Conservation (phyloP, 345 rosid genomes). For the Gossypium stocksii region DNA sequence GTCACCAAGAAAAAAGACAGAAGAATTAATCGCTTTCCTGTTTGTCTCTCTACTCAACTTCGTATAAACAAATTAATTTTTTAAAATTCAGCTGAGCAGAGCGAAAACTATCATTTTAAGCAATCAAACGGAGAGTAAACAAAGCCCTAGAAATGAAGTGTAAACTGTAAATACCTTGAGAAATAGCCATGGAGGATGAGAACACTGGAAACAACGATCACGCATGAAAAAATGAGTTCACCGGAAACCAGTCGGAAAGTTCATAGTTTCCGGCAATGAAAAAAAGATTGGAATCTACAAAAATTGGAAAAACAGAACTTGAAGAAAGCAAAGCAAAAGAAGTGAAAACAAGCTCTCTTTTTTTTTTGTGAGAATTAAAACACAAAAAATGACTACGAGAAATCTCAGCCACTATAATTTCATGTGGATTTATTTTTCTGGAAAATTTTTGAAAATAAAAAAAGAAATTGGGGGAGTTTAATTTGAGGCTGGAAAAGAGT, state of each 20-base stretch:
- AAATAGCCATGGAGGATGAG: slow-evolving; percentile 32
- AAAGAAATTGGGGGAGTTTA: slow-evolving; percentile 9
- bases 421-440: slow-evolving; percentile 27
- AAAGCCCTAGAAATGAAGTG: slow-evolving; percentile 9
- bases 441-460: background rate
- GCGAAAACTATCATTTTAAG: background rate
- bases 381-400: slow-evolving; percentile 36
- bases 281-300: slow-evolving; percentile 28
- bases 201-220: slow-evolving; percentile 25
- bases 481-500: slow-evolving; percentile 51
- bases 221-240: slow-evolving; percentile 27
- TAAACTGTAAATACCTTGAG: slow-evolving; percentile 31
- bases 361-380: slow-evolving; percentile 28
- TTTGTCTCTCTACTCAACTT: background rate
- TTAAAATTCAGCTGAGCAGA: background rate
- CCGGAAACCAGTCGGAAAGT: slow-evolving; percentile 28
- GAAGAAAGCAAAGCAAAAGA: slow-evolving; percentile 16
- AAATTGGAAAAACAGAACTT: background rate
- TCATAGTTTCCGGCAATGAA: slow-evolving; percentile 27
- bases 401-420: slow-evolving; percentile 47
- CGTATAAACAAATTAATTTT: background rate
- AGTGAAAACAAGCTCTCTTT: background rate
- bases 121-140: slow-evolving; percentile 32
- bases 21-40: background rate
- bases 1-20: slow-evolving; percentile 18